phyloP scores from a whole-genome alignment of 192 early-diverging fungal species.

The Chytriomyces sp. region DNA sequence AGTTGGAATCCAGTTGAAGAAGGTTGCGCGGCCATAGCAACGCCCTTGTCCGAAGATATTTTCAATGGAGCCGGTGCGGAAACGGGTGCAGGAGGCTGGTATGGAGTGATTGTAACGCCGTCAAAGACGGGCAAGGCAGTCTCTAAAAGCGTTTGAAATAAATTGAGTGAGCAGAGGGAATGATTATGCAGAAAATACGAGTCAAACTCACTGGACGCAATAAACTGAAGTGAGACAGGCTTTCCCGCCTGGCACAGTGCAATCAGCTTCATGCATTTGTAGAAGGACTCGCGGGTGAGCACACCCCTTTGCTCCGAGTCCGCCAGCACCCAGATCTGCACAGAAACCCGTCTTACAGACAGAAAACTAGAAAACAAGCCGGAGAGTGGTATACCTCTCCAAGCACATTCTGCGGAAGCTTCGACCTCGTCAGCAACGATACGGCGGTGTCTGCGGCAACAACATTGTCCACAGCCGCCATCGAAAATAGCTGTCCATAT shows the following conservation, averaged over 20 bases:
- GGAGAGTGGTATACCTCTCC: conserved; percentile 39
- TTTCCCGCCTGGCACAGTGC: conserved; percentile 80
- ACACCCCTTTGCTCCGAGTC: conserved; percentile 79
- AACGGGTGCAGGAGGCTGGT: conserved; percentile 20
- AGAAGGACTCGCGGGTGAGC: conserved; percentile 74
- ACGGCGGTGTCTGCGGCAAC: conserved; percentile 44
- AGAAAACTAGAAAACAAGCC: conserved; percentile 30
- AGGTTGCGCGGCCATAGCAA: conserved; percentile 11
- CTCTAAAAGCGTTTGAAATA: conserved; percentile 7
- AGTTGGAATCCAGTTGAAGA: conserved; percentile 20
- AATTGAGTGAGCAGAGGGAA: neutral
- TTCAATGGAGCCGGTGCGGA: conserved; percentile 6
- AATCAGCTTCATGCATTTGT: conserved; percentile 85
- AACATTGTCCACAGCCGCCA: conserved; percentile 23
- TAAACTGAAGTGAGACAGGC: conserved; percentile 55
- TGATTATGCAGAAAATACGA: neutral
- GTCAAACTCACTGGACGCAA: conserved; percentile 52
- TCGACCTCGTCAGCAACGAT: conserved; percentile 50
- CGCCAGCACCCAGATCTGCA: conserved; percentile 84
- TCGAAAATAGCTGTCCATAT: conserved; percentile 45
- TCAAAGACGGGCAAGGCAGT: conserved; percentile 66
- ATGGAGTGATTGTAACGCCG: conserved; percentile 41
- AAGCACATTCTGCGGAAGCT: conserved; percentile 44
- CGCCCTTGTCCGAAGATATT: neutral
- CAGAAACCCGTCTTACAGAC: neutral